Percentiles rank a stretch among this genome's conserved stretches.
Evolutionary conservation across 2,329 filamentous ascomycete genomes (phyloP).

Genomic region (Davidsoniella australis): DNA sequence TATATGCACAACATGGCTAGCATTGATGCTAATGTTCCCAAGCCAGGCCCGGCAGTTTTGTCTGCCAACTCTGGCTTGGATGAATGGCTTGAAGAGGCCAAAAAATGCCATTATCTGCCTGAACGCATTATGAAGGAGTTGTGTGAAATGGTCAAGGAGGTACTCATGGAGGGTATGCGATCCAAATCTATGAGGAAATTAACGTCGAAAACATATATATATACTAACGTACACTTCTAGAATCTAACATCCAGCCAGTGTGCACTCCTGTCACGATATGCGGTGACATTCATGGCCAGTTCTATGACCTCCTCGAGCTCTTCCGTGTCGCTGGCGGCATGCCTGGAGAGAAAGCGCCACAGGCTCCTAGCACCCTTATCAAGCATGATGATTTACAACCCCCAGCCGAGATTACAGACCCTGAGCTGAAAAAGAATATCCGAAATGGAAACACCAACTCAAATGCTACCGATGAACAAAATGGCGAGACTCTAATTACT

Average conservation of each 20-base stretch:
- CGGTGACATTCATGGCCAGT: slow-evolving; percentile 96
- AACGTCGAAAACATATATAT: not conserved
- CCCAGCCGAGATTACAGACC: slow-evolving; percentile 72
- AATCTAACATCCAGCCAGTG: slow-evolving; percentile 98
- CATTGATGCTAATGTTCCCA: slow-evolving; percentile 41
- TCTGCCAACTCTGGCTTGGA: slow-evolving; percentile 72
- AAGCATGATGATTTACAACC: slow-evolving; percentile 86
- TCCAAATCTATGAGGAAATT: not conserved
- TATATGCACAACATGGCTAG: not conserved
- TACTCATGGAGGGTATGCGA: slow-evolving; percentile 77
- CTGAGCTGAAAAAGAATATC: slow-evolving; percentile 74
- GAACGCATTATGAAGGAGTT: slow-evolving; percentile 97
- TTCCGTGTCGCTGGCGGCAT: slow-evolving; percentile 94
- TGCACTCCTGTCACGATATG: slow-evolving; percentile 91
- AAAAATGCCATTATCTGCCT: slow-evolving; percentile 91
- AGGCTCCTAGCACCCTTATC: slow-evolving; percentile 55
- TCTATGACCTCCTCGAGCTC: slow-evolving; percentile 92
- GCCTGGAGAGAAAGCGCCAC: slow-evolving; percentile 54
- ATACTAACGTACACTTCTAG: slow-evolving; percentile 26
- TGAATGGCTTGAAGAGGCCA: slow-evolving; percentile 93
- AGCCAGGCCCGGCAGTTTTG: slow-evolving; percentile 78
- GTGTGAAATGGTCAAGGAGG: slow-evolving; percentile 97
- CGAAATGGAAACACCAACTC: slow-evolving; percentile 32
- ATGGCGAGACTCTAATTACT: slow-evolving; percentile 11
- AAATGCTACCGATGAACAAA: slow-evolving; percentile 27